phyloP scores from a whole-genome alignment of 805 yeast genomes.

The Scheffersomyces amazonensis region DNA sequence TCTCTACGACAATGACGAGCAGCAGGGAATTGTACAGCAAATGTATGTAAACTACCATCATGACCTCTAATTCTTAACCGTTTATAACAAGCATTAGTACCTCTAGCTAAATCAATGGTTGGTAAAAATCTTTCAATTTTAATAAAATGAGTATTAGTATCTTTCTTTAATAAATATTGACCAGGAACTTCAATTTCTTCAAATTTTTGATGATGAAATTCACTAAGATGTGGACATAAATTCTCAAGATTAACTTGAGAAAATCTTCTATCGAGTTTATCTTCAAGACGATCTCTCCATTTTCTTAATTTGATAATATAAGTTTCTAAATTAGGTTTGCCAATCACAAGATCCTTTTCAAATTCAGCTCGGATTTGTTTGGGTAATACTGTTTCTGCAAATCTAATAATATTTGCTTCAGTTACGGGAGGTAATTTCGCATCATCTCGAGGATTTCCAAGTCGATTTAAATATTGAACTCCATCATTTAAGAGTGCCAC shows the following conservation, averaged over 20 bases:
- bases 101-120: constrained; percentile 81
- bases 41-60: constrained; percentile 87
- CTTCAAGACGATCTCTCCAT: constrained; percentile 94
- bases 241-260: constrained; percentile 80
- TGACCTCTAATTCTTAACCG: constrained; percentile 87
- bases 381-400: constrained; percentile 92
- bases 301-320: constrained; percentile 79
- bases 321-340: constrained; percentile 84
- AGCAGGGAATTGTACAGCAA: constrained; percentile 96
- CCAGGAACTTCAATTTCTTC: constrained; percentile 98
- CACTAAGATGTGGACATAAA: constrained; percentile 91
- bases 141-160: constrained; percentile 83
- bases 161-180: constrained; percentile 85
- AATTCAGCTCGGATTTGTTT: constrained; percentile 85
- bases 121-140: constrained; percentile 94
- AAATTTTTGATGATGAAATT: constrained; percentile 96
- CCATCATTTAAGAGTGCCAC: constrained; percentile 93
- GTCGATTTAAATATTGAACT: constrained; percentile 80
- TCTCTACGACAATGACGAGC: constrained; percentile 97
- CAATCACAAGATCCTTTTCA: constrained; percentile 83
- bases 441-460: constrained; percentile 84
- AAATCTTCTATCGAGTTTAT: constrained; percentile 82
- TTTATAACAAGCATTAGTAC: constrained; percentile 86
- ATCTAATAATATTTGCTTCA: constrained; percentile 79
- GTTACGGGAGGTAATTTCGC: constrained; percentile 88